Evolutionary conservation across 1,284 basidiomycete species (phyloP), one percentile per base, ranked within the genome.

Genomic region (Apiotrichum gracile): DNA sequence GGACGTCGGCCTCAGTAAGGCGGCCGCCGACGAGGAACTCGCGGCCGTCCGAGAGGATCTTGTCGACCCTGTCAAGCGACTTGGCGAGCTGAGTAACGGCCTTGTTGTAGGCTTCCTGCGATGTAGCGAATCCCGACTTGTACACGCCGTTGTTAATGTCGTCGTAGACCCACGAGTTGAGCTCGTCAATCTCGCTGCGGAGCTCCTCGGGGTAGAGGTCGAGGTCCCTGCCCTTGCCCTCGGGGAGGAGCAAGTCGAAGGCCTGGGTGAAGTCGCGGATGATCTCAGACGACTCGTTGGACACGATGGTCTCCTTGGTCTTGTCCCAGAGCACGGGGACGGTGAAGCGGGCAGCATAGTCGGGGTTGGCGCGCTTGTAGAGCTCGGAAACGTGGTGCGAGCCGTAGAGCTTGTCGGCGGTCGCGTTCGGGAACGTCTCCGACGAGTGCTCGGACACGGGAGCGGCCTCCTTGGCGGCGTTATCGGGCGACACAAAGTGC

Each of bases 321-420:
- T 86, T 94, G 78, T 97, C 96, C 90, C 91, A 98, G 2, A 97
- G 78, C 45, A 93, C 78, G n/a, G 94, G 93, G 3, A 93, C 90
- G 5, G 91, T 90, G 78, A 88, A 91, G 47, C 85, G 84, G 51
- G 68, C 69, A 25, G 39, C 26, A 52, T 88, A 92, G 47, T 83
- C 68, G 2, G 85, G 84, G 57, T 91, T 78, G 0, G 83, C 88
- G 55, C 81, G 83, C 58, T 87, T 76, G 76, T 97, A 98, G 40
- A 97, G 78, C 53, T 97, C 92, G 59, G 83, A 85, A 65, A 97
- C 71, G 70, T 94, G 85, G 54, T 83, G 71, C 8, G 84, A 78
- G 38, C 80, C 75, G 75, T 86, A 83, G 31, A 90, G 66, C 2
- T 85, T 83, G 72, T 96, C 91, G 16, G 68, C 74, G 13, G 85